phyloP scores from a whole-genome alignment of 176 grass and related monocot genomes.

The Rhipidocladum racemiflorum region DNA sequence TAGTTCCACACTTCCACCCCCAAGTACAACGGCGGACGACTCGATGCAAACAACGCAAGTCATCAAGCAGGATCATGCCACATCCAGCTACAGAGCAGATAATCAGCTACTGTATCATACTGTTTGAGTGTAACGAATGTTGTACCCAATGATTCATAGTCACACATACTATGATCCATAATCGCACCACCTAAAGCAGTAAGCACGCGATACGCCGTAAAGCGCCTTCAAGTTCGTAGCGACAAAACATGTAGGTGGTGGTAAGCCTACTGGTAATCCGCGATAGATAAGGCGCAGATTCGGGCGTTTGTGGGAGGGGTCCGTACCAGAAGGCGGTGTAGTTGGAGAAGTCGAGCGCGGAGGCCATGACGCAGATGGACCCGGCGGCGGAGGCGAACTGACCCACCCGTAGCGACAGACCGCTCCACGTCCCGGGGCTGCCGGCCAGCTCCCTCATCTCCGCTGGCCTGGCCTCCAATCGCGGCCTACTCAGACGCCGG shows the following conservation, averaged over 20 bases:
- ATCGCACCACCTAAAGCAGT: not conserved
- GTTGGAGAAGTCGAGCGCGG: conserved; percentile 71
- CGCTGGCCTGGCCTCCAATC: not conserved
- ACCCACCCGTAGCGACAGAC: conserved; percentile 65
- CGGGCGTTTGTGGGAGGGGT: not conserved
- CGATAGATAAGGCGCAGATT: not conserved
- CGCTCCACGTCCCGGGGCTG: conserved; percentile 77
- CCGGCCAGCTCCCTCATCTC: conserved; percentile 63
- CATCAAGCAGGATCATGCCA: not conserved
- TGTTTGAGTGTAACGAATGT: not conserved
- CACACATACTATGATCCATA: not conserved
- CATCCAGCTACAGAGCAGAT: not conserved
- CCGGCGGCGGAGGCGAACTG: conserved; percentile 81
- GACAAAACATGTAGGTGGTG: not conserved
- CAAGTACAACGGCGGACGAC: not conserved
- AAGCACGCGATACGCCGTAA: not conserved
- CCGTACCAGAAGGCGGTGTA: conserved; percentile 94
- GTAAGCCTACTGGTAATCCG: not conserved
- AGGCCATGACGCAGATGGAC: conserved; percentile 74
- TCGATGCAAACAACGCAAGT: not conserved
- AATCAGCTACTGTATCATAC: not conserved
- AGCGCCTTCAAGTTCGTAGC: not conserved
- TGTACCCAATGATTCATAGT: not conserved
- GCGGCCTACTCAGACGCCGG: conserved; percentile 18
- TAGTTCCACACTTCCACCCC: not conserved